Percentiles rank a stretch among this genome's conserved stretches.
Evolutionary conservation across 306 rosid genomes (phyloP).

Genomic region (Senna tora): DNA sequence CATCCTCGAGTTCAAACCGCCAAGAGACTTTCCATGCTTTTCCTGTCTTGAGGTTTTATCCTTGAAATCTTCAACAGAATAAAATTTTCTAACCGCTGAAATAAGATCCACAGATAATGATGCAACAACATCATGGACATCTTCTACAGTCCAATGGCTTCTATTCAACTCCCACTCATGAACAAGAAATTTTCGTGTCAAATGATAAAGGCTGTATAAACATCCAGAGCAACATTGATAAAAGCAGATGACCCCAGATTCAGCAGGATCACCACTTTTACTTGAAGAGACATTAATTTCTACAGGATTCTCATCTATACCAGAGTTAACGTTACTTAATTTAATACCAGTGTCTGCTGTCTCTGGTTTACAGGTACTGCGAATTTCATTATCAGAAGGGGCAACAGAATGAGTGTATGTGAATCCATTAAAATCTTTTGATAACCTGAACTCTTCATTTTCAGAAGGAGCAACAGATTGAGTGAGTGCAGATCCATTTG

Average conservation of each 20-base stretch:
- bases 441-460: slow-evolving; percentile 38
- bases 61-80: slow-evolving; percentile 42
- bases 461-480: slow-evolving; percentile 38
- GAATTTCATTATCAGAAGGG: slow-evolving; percentile 40
- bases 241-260: slow-evolving; percentile 55
- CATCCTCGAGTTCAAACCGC: slow-evolving; percentile 32
- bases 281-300: slow-evolving; percentile 43
- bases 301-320: slow-evolving; percentile 27
- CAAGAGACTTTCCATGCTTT: slow-evolving; percentile 29
- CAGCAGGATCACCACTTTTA: slow-evolving; percentile 36
- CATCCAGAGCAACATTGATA: slow-evolving; percentile 81
- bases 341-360: slow-evolving; percentile 36
- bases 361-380: slow-evolving; percentile 36
- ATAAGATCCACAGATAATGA: slow-evolving; percentile 74
- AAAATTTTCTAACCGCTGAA: slow-evolving; percentile 59
- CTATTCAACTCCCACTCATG: slow-evolving; percentile 42
- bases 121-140: slow-evolving; percentile 72
- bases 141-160: slow-evolving; percentile 64
- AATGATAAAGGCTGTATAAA: slow-evolving; percentile 47
- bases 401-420: slow-evolving; percentile 32
- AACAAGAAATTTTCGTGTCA: slow-evolving; percentile 52
- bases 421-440: slow-evolving; percentile 43
- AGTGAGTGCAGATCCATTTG: slow-evolving; percentile 38
- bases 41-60: slow-evolving; percentile 37
- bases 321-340: slow-evolving; percentile 37